phyloP scores from a whole-genome alignment of 257 asterid genomes.

The Cynanchum wilfordii region DNA sequence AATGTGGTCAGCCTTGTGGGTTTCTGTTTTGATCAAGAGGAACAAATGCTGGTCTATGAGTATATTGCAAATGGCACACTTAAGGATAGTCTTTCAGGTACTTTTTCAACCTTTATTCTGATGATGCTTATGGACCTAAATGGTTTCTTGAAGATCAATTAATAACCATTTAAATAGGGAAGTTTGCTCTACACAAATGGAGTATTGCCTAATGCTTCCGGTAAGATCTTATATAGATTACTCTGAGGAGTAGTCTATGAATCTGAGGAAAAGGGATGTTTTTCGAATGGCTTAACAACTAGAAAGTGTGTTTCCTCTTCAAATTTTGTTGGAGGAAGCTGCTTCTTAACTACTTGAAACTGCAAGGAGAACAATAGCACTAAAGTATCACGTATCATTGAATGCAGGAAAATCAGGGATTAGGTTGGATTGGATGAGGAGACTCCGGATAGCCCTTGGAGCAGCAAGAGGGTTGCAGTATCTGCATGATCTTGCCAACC shows the following conservation, averaged over 20 bases:
- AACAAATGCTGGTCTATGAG: constrained; percentile 85
- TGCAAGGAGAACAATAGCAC: neutral
- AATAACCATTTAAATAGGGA: neutral
- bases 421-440: constrained; percentile 80
- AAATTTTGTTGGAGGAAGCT: neutral
- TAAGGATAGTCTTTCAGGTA: constrained; percentile 58
- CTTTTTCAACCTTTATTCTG: neutral
- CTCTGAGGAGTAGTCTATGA: neutral
- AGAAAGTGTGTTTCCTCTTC: neutral
- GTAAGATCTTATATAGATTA: neutral
- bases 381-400: neutral
- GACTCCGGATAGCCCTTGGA: constrained; percentile 75
- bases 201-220: neutral
- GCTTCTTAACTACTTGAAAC: neutral
- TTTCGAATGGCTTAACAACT: neutral
- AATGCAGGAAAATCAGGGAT: constrained; percentile 65
- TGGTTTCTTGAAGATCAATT: neutral
- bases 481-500: constrained; percentile 81
- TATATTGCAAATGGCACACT: constrained; percentile 72
- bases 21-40: constrained; percentile 85
- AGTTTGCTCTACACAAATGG: neutral
- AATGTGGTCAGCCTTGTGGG: constrained; percentile 84
- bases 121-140: no score
- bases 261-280: neutral
- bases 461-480: constrained; percentile 86